A percentile compares a stretch with the other conserved stretches of the same genome.
phyloP scores from a whole-genome alignment of 805 yeast species.

The Hanseniaspora lachancei region DNA sequence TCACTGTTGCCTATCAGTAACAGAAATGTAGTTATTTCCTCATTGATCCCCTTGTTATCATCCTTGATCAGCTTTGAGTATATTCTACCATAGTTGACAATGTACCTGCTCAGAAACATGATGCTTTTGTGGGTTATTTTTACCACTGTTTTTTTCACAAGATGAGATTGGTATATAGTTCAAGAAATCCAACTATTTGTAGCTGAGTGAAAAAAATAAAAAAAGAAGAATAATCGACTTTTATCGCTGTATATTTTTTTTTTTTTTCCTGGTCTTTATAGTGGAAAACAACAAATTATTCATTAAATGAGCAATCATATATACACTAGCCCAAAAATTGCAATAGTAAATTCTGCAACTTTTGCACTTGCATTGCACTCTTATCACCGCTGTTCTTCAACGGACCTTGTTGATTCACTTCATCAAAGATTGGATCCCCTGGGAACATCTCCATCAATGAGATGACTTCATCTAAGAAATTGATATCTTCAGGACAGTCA shows the following conservation, averaged over 20 bases:
- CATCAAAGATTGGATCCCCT: not conserved
- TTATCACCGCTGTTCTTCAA: not conserved
- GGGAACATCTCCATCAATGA: not conserved
- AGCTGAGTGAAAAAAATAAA: no score
- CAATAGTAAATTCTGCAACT: not conserved
- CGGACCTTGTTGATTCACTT: not conserved
- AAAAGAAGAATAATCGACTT: no score
- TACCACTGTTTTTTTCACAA: no score
- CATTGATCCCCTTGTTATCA: conserved; percentile 17
- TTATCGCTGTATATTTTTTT: no score
- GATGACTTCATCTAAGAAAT: not conserved
- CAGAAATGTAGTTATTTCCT: conserved; percentile 22
- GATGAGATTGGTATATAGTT: no score
- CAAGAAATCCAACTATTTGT: no score
- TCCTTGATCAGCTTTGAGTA: conserved; percentile 17
- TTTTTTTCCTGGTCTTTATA: no score
- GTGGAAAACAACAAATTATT: no score
- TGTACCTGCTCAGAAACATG: conserved; percentile 12
- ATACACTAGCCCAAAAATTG: not conserved
- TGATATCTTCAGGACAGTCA: not conserved
- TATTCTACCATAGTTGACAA: conserved; percentile 20
- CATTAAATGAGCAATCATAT: no score
- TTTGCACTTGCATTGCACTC: not conserved
- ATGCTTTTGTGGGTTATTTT: no score
- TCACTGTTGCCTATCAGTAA: conserved; percentile 19